These are phyloP conservation scores for Rhodamnia rubescens DNA, from an alignment of 345 rosid genomes.

Conservation along the genomic window DNA sequence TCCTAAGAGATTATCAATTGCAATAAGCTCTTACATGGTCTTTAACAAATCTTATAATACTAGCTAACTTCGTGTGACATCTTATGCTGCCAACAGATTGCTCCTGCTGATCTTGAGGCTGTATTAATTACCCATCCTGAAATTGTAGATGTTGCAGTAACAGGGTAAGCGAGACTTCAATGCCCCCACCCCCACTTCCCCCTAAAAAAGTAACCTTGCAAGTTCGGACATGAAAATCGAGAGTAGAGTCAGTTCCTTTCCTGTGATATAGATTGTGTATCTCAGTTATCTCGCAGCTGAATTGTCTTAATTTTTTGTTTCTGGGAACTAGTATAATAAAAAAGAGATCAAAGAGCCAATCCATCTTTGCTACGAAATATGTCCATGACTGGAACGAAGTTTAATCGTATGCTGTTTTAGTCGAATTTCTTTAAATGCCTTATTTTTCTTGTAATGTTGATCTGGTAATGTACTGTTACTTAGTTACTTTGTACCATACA, in stretches of 20 bases:
- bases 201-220: not conserved
- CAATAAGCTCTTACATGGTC: not conserved
- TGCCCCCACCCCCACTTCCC: not conserved
- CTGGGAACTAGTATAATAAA: not conserved
- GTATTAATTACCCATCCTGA: conserved; percentile 58
- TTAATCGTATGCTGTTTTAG: not conserved
- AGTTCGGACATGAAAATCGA: not conserved
- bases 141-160: conserved; percentile 66
- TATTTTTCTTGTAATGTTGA: not conserved
- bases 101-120: conserved; percentile 89
- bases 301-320: not conserved
- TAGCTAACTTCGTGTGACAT: not conserved
- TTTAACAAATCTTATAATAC: not conserved
- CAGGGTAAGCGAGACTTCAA: conserved; percentile 29
- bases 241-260: not conserved
- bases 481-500: conserved; percentile 1
- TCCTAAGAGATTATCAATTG: not conserved
- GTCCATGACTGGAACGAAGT: not conserved
- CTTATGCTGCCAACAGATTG: conserved; percentile 32
- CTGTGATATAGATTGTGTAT: not conserved
- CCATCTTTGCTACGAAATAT: not conserved
- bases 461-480: not conserved
- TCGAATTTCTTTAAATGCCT: not conserved
- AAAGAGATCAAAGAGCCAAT: not conserved
- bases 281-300: not conserved